Evolutionary conservation across 1,284 basidiomycete genomes (phyloP).

Genomic region (Hemileia vastatrix): DNA sequence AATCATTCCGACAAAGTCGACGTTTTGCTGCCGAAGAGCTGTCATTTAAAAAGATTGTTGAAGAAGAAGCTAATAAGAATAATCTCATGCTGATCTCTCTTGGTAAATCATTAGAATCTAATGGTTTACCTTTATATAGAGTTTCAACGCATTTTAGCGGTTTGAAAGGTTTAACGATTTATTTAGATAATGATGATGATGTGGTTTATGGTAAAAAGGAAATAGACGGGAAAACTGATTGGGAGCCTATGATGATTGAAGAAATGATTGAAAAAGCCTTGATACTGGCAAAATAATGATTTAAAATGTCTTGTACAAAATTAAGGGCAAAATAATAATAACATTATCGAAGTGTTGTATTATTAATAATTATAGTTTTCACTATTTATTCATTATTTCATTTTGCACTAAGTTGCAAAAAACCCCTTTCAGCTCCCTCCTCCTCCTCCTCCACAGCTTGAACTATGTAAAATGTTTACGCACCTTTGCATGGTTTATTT

Average conservation of each 20-base stretch:
- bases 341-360: no score
- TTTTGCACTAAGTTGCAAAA: no score
- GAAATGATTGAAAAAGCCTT: constrained; percentile 21
- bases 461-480: no score
- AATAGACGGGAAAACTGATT: not conserved
- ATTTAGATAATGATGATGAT: constrained; percentile 13
- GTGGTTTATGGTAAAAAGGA: constrained; percentile 18
- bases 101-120: constrained; percentile 19
- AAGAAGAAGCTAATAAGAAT: constrained; percentile 10
- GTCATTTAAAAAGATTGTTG: constrained; percentile 18
- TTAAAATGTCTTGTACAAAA: no score
- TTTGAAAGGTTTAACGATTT: not conserved
- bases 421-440: no score
- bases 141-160: constrained; percentile 5
- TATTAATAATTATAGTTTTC: no score
- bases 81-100: constrained; percentile 20
- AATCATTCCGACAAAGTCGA: no score
- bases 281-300: no score
- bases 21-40: constrained; percentile 7
- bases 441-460: no score
- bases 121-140: constrained; percentile 14
- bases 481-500: no score
- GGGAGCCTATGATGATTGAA: constrained; percentile 20
- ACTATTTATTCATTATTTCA: no score
- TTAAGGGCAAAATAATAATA: no score